Conservation (phyloP, 305 asterid genomes). For the Fraxinus platypoda region DNA sequence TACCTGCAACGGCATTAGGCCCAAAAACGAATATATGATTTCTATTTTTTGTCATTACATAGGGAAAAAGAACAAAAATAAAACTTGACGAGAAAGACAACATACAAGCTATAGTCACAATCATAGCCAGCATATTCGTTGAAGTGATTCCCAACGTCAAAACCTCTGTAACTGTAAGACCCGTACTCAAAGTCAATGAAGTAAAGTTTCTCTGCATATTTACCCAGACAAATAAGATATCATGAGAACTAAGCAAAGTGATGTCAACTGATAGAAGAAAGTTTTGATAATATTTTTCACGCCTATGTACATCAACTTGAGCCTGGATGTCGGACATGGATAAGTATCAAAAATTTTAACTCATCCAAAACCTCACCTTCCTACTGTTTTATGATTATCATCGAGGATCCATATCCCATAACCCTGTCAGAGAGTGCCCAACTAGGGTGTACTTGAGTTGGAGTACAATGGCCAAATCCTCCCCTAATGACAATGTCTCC, state of each 20-base stretch:
- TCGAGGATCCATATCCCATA: neutral
- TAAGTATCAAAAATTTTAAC: neutral
- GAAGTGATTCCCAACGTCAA: conserved; percentile 98
- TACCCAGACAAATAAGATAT: conserved; percentile 21
- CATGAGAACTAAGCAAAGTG: neutral
- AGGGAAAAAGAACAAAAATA: conserved; percentile 16
- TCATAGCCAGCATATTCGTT: conserved; percentile 96
- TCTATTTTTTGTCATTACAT: neutral
- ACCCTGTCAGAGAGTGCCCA: neutral
- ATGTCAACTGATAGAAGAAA: conserved; percentile 12
- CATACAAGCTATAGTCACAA: conserved; percentile 85
- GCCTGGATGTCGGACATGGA: neutral
- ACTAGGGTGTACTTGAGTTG: neutral
- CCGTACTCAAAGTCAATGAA: conserved; percentile 97
- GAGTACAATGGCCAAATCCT: neutral
- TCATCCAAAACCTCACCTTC: neutral
- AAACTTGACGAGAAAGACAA: conserved; percentile 21
- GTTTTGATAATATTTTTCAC: neutral
- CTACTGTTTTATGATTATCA: neutral
- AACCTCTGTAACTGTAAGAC: conserved; percentile 90
- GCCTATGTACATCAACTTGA: too few species aligned
- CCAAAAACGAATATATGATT: conserved; percentile 8
- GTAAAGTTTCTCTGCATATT: conserved; percentile 73
- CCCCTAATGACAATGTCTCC: neutral
- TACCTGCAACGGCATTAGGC: conserved; percentile 47